Base-by-base conservation (phyloP, 352 stramenopile species). In the Globisporangium alternatum region DNA sequence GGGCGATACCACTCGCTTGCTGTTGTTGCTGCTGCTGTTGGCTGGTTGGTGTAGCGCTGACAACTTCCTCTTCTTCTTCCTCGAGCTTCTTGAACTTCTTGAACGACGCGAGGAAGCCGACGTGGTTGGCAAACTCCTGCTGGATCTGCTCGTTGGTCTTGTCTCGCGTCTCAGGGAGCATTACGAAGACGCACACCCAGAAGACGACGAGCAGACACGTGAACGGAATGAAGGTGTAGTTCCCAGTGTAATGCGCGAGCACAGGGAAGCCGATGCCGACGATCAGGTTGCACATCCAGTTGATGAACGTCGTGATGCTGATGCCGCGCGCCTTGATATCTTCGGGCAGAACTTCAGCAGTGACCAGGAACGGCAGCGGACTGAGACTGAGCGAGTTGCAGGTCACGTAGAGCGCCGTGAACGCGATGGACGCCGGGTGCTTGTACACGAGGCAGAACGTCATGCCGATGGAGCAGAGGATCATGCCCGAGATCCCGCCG, bases 61-160 rank as follows among this genome's bases (percentile, higher is more conserved):
- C 56, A 2, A 28, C 22, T 6, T 19, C 59, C 0, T 56, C 51
- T 15, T 74, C 35, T 3, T 65, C 57, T n/a, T 58, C 67, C 17
- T 71, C 59, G 10, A 76, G 51, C 31, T 49, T 65, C 55, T 74
- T 74, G 25, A 54, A 52, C 43, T 74, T 77, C 64, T 74, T 77
- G 67, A 77, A 69, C 37, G 68, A 71, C 28, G 60, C 66, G 3
- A 77, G 30, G 9, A 77, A 54, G n/a, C 66, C 65, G 3, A 60
- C 70, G 37, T 67, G 62, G 33, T 65, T 55, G 15, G 58, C 51
- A 56, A 81, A 81, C 31, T 70, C 74, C 28, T 70, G 63, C 37
- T 81, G 72, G 48, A 83, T 83, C 47, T 83, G 65, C 51, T 79
- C 71, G 51, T 71, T 70, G 1, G 72, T 78, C 44, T 77, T 75